Evolutionary conservation across 345 rosid genomes (phyloP), one percentile per base, ranked within the genome.

Genomic region (Acer saccharum): DNA sequence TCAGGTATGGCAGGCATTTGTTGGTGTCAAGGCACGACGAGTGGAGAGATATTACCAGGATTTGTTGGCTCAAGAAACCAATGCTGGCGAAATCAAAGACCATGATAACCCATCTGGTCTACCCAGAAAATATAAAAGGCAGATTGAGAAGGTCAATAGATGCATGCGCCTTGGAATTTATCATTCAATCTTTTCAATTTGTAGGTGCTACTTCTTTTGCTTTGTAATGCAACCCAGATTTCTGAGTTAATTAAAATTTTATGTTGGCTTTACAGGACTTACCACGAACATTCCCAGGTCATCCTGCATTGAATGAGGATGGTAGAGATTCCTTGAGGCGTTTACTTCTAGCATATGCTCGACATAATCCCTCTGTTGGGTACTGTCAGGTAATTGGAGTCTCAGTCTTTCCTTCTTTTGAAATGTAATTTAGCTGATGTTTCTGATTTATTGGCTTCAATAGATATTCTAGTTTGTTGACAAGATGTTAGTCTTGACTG

Each of bases 1-100:
- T 69, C 82, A 95, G 99, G 88, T 93, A 54, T 95, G 99, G 99
- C 99, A 96, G 87, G 94, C 99, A 71, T 94, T 94, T 87, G 97
- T 90, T 73, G 99, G 99, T 77, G 94, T 90, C 64, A 92, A 92
- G 77, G 89, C 88, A 69, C 90, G 99, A 21, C 81, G 98, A 64
- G 86, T 89, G 27, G 92, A 89, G 78, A 89, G 85, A 68, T 96
- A 96, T 83, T 96, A 96, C 61, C 88, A 92, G 79, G 89, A 87
- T 78, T 82, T 94, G 86, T 83, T 96, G 78, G 92, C 87, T 64
- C 87, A 85, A 81, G 95, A 88, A 73, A 79, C 79, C 60, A 72
- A 77, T 79, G 86, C 83, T 44, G 83, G 81, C 50, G 90, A 90
- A 79, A 77, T 74, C 85, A 77, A 75, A 46, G 87, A 81, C 41